Percentiles rank a stretch among this genome's conserved stretches.
phyloP scores from a whole-genome alignment of 805 yeast genomes.

The Cyberlindnera euphorbiae region DNA sequence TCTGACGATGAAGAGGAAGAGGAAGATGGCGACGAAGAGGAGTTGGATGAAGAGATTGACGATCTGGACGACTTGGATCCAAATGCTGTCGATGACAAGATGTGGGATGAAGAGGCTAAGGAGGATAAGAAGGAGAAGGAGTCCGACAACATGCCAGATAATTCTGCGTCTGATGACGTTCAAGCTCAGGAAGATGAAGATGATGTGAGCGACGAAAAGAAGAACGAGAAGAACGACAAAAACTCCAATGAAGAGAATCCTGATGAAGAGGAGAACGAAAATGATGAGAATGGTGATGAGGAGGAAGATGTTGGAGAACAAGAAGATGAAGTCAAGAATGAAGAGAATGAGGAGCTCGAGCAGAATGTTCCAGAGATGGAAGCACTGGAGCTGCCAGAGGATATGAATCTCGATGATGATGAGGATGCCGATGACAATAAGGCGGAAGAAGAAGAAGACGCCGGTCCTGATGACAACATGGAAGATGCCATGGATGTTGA shows the following conservation, averaged over 20 bases:
- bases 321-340: slow-evolving; percentile 70
- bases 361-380: slow-evolving; percentile 78
- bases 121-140: slow-evolving; percentile 79
- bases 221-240: slow-evolving; percentile 28
- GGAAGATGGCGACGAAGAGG: slow-evolving; percentile 61
- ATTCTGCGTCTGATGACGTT: slow-evolving; percentile 42
- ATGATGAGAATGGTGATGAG: slow-evolving; percentile 45
- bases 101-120: slow-evolving; percentile 94
- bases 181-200: slow-evolving; percentile 36
- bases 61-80: slow-evolving; percentile 89
- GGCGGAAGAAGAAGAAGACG: slow-evolving; percentile 36
- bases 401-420: slow-evolving; percentile 81
- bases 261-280: slow-evolving; percentile 37
- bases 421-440: slow-evolving; percentile 44
- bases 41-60: slow-evolving; percentile 84
- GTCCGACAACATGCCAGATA: slow-evolving; percentile 63
- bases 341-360: slow-evolving; percentile 66
- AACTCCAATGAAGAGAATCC: slow-evolving; percentile 31
- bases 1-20: slow-evolving; percentile 43
- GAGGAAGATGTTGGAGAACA: slow-evolving; percentile 79
- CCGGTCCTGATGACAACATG: slow-evolving; percentile 31
- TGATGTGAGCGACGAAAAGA: slow-evolving; percentile 18
- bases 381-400: slow-evolving; percentile 87
- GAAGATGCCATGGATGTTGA: slow-evolving; percentile 45
- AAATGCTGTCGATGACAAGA: slow-evolving; percentile 90